Conservation (phyloP, 2,329 filamentous ascomycete genomes). For the Lojkania enalia region DNA sequence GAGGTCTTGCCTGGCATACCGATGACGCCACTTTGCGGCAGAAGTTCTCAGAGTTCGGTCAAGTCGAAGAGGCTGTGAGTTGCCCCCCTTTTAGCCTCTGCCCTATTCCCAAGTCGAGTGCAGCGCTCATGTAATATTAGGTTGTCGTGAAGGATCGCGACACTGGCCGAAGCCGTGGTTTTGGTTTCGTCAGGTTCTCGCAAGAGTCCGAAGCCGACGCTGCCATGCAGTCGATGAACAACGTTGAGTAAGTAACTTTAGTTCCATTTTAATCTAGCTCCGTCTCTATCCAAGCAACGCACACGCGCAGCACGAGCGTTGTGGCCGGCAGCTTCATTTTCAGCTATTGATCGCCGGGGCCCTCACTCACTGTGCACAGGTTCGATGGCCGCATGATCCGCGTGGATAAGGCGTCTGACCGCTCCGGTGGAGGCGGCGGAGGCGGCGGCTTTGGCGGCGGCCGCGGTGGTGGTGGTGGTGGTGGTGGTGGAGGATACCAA, state of each 20-base stretch:
- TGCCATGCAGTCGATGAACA: constrained; percentile 81
- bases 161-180: constrained; percentile 93
- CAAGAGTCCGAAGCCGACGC: constrained; percentile 75
- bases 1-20: constrained; percentile 98
- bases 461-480: constrained; percentile 33
- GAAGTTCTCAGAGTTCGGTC: constrained; percentile 91
- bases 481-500: constrained; percentile 20
- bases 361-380: constrained; percentile 52
- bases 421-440: constrained; percentile 58
- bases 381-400: constrained; percentile 94
- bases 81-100: not conserved
- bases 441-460: constrained; percentile 44
- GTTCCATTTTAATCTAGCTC: not conserved
- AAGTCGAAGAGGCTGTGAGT: constrained; percentile 93
- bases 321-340: constrained; percentile 6
- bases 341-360: not conserved
- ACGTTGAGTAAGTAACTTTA: constrained; percentile 71
- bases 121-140: constrained; percentile 53
- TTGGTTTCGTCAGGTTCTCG: constrained; percentile 91
- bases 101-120: not conserved
- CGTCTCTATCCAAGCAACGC: not conserved
- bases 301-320: not conserved
- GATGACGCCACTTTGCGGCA: constrained; percentile 82
- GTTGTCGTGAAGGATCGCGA: constrained; percentile 98
- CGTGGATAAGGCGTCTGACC: constrained; percentile 92